Base-by-base conservation (phyloP, 2,329 filamentous ascomycete genomes). In the Clonostachys rosea region DNA sequence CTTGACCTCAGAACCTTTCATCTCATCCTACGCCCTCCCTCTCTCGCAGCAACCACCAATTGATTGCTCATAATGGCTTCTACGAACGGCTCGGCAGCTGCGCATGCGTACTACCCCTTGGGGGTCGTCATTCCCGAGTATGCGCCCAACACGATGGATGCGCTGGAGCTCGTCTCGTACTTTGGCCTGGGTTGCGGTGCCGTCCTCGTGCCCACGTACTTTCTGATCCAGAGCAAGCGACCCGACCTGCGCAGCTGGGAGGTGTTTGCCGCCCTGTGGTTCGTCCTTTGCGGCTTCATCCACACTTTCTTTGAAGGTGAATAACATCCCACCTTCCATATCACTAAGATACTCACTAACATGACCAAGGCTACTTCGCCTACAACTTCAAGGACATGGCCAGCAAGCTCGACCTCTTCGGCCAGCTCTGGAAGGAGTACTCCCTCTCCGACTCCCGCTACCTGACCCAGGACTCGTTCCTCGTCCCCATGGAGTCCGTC, bases 41-140 rank as follows among this genome's bases (percentile, higher is more conserved):
- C 24, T 10, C 24, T 30, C 24, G 24, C 24, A 30, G 24, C 24
- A 30, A 30, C 24, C 24, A 30, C 24, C 24, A 30, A 30, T 30
- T 30, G 24, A 30, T 2, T 30, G 24, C 24, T 30, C 24, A 30
- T 8, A 10, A 30, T 30, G 24, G 24, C 24, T 30, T 30, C 24
- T 3, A 30, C 24, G 9, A 30, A 30, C 24, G 24, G 24, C 24
- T 30, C 24, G 24, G 24, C 24, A 10, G 24, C 4, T 30, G 24
- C 24, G 24, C 85, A 91, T 61, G 86, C 86, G 1, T 91, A 88
- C 68, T 90, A 86, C 59, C 88, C 88, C 6, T 59, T 83, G 18
- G 78, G 81, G 46, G 76, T 81, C 36, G 67, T 72, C 16, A 78
- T 92, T 49, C 66, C 74, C 4, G 76, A 73, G 50, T 91, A 87